Conservation (phyloP, 139 green algal genomes). For the Picocystis salinarum region DNA sequence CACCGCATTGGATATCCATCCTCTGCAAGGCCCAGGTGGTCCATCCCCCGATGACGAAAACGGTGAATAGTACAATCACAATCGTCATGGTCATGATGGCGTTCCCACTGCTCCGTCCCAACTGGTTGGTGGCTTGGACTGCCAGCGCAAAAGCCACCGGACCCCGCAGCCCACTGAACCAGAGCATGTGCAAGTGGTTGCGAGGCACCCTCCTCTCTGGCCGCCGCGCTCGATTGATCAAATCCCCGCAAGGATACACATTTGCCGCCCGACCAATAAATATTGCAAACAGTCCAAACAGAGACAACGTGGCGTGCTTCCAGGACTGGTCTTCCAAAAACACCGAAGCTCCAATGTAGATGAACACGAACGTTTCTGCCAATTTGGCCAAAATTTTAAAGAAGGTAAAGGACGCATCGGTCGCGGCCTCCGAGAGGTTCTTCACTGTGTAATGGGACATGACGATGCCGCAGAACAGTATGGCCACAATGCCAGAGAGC, state of each 20-base stretch:
- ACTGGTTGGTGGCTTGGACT: conserved; percentile 4
- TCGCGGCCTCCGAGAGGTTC: conserved; percentile 29
- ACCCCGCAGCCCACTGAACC: conserved; percentile 13
- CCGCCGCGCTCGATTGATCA: not conserved
- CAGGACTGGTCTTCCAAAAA: conserved; percentile 1
- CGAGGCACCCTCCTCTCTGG: not conserved
- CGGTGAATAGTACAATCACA: conserved; percentile 11
- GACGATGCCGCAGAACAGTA: conserved; percentile 56
- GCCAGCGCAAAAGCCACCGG: conserved; percentile 21
- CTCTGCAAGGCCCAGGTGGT: conserved; percentile 1
- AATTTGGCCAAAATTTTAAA: conserved; percentile 34
- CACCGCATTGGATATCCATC: conserved; percentile 7
- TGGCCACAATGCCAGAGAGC: conserved; percentile 49
- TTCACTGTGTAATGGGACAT: conserved; percentile 57
- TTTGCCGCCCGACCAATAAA: not conserved
- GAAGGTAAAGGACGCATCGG: conserved; percentile 18
- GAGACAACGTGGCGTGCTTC: conserved; percentile 1
- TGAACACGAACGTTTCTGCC: conserved; percentile 61
- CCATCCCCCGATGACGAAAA: conserved; percentile 9
- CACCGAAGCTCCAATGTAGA: conserved; percentile 34
- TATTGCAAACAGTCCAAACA: not conserved
- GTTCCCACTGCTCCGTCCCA: not conserved
- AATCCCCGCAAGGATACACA: not conserved
- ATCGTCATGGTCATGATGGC: conserved; percentile 8
- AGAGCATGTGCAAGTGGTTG: conserved; percentile 6